Evolutionary conservation across 2,329 filamentous ascomycete species (phyloP).

Genomic region (Botrytis hyacinthi): DNA sequence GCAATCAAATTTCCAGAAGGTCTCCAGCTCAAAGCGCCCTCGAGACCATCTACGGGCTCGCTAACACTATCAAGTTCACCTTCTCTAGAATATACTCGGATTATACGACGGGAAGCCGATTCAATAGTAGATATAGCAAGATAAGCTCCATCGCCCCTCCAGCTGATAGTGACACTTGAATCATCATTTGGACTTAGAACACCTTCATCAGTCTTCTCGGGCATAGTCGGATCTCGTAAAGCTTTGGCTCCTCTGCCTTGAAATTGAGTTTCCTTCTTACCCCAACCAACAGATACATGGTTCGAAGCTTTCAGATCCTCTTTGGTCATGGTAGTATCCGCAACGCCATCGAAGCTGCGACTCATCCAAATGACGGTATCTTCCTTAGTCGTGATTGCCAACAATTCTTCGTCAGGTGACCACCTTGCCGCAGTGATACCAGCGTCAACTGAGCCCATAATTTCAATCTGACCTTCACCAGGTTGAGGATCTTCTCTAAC

Average conservation of each 20-base stretch:
- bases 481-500: conserved; percentile 69
- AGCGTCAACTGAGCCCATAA: conserved; percentile 89
- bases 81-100: conserved; percentile 88
- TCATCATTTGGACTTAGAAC: conserved; percentile 73
- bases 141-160: conserved; percentile 91
- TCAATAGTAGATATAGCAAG: conserved; percentile 84
- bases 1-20: conserved; percentile 88
- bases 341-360: conserved; percentile 79
- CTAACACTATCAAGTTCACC: conserved; percentile 89
- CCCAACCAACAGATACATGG: conserved; percentile 97
- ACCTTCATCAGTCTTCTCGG: conserved; percentile 86
- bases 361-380: conserved; percentile 90
- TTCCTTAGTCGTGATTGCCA: conserved; percentile 77
- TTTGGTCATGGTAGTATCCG: conserved; percentile 66
- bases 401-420: conserved; percentile 92
- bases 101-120: conserved; percentile 66
- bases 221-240: conserved; percentile 88
- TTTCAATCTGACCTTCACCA: conserved; percentile 81
- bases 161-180: conserved; percentile 70
- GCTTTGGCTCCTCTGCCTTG: conserved; percentile 86
- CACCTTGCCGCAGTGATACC: conserved; percentile 87
- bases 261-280: conserved; percentile 97
- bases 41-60: conserved; percentile 91
- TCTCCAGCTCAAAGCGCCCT: conserved; percentile 84
- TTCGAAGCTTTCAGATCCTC: conserved; percentile 85